Base-by-base conservation (phyloP, 208 protist species). In the Crithidia bombi region DNA sequence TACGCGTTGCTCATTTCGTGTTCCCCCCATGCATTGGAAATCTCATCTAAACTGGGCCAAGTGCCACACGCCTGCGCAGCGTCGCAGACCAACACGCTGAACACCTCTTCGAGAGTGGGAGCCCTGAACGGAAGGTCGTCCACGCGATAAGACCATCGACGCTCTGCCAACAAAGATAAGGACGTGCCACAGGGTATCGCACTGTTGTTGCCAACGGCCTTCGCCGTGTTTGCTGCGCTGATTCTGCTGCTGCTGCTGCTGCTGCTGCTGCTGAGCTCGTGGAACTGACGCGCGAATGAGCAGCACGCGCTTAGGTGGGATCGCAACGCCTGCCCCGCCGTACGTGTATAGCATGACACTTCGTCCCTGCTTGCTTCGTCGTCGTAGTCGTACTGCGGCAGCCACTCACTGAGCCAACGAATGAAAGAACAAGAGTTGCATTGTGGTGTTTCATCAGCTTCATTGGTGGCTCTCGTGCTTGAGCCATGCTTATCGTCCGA, bases 301-400 rank as follows among this genome's bases (percentile, higher is more conserved):
- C 70, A 75, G 62, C 70, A 75, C 4, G 59, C 70, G 35, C 62
- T 26, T 44, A 75, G 51, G 47, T 75, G 70, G 1, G 25, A 1
- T n/a, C 62, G 62, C 62, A 75, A 36, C 6, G 70, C 70, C 9
- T 49, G 55, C n/a, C 32, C 38, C 26, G 61, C 61, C 0, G 36
- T 43, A 5, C 12, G n/a, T 10, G 70, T 7, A 23, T 75, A 69
- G 9, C 28, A 12, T 17, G 5, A 39, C 5, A 3, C 19, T 23
- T 19, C 11, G 28, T 15, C 21, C 3, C 12, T 6, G 36, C 46
- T 23, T 25, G 46, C 26, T 19, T 50, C 28, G 0, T 23, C 63
- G 3, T 10, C 63, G 6, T 21, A 10, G 1, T 17, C 33, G 21
- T 26, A 54, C 12, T 9, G 0, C 43, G 15, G 9, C 12, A 65